A percentile compares a stretch with the other conserved stretches of the same genome.
These are phyloP conservation scores for Monosporozyma aerobia DNA, from an alignment of 805 yeast genomes.

Conservation along the genomic window DNA sequence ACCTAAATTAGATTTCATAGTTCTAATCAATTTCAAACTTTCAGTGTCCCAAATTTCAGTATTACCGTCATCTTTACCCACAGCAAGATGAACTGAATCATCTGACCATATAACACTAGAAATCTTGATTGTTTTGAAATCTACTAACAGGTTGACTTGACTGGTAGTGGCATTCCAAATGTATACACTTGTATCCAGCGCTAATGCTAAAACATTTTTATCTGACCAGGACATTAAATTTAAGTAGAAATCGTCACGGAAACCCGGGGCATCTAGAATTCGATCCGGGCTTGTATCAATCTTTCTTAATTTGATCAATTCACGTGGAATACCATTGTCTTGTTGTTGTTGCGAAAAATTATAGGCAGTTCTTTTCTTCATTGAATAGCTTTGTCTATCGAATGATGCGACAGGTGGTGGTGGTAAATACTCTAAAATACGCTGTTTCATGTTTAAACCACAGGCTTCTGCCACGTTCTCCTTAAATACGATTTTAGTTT, in stretches of 20 bases:
- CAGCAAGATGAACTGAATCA: slow-evolving; percentile 76
- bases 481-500: slow-evolving; percentile 44
- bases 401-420: slow-evolving; percentile 54
- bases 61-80: slow-evolving; percentile 76
- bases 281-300: slow-evolving; percentile 85
- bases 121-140: slow-evolving; percentile 31
- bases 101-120: slow-evolving; percentile 78
- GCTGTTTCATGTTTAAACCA: slow-evolving; percentile 72
- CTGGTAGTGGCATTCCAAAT: slow-evolving; percentile 90
- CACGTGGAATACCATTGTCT: slow-evolving; percentile 24
- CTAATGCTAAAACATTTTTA: slow-evolving; percentile 77
- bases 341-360: slow-evolving; percentile 10
- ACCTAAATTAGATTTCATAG: slow-evolving; percentile 59
- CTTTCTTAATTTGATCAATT: slow-evolving; percentile 61
- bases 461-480: slow-evolving; percentile 90
- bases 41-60: slow-evolving; percentile 93
- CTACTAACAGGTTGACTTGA: slow-evolving; percentile 58
- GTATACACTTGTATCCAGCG: slow-evolving; percentile 72
- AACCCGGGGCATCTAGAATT: slow-evolving; percentile 92
- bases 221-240: slow-evolving; percentile 83
- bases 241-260: slow-evolving; percentile 84
- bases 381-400: slow-evolving; percentile 20
- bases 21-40: slow-evolving; percentile 59
- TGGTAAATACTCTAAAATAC: slow-evolving; percentile 83
- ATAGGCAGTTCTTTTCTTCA: slow-evolving; percentile 26